Base-by-base conservation (phyloP, 2,329 filamentous ascomycete species). In the Coleophoma cylindrospora region DNA sequence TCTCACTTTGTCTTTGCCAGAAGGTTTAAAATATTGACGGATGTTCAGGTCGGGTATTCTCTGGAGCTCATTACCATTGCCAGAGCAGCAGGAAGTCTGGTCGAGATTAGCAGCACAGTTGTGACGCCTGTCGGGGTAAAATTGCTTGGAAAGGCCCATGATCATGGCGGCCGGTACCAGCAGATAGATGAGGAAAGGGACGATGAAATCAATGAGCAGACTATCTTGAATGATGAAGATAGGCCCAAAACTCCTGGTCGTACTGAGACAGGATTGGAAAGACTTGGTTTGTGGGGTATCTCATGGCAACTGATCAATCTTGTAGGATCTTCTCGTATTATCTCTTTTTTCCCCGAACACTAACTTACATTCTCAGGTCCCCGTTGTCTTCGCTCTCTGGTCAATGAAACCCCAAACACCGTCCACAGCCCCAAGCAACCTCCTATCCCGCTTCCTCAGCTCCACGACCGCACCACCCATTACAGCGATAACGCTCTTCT, bases 61-160 rank as follows among this genome's bases (percentile, higher is more conserved):
- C 67, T 77, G 3, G 64, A 72, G 9, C 59, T 70, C 4, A 72
- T 81, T 33, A 78, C 74, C 3, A 57, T 69, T 34, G 71, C 74
- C 50, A 66, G 74, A 34, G 72, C 72, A 7, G 65, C 68, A 15
- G 73, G 75, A 3, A 75, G 75, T 5, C 44, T 71, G 8, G 70
- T 77, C n/a, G 78, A 81, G 56, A 67, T 81, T 12, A 73, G 69
- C 14, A 76, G 75, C 11, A 81, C 78, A 2, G 70, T 76, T 57
- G 64, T 75, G 8, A 77, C 76, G 1, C 77, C 78, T 0, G 60
- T 68, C 14, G 66, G 75, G 4, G 76, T 80, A 61, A 64, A 65
- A 12, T 65, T 66, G 46, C 56, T 70, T 1, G 58, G 57, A 4
- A 64, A 59, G 36, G 58, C 61, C 12, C 53, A 50, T 40, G 63